Evolutionary conservation across 129 eudicot species (phyloP).

Genomic region (Arctium lappa): DNA sequence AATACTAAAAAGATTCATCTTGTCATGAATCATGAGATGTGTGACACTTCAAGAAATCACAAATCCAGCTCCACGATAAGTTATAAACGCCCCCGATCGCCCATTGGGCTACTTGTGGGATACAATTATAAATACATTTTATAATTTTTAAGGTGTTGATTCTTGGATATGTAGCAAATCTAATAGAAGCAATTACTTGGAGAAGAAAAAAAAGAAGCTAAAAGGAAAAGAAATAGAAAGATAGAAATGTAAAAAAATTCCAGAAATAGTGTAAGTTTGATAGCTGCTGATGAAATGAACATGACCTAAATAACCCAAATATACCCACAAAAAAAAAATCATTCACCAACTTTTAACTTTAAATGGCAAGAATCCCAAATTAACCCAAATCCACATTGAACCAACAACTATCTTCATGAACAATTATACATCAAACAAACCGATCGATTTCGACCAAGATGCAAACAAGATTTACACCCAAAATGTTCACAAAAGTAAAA

Average conservation of each 20-base stretch:
- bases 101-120: neutral
- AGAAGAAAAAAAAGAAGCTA: neutral
- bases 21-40: neutral
- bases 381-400: neutral
- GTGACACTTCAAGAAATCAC: neutral
- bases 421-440: neutral
- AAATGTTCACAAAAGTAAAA: neutral
- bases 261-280: neutral
- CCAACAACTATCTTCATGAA: neutral
- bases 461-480: neutral
- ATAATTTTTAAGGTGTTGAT: neutral
- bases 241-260: neutral
- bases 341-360: neutral
- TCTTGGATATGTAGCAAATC: neutral
- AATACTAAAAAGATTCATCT: neutral
- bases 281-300: neutral
- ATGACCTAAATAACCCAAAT: neutral
- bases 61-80: neutral
- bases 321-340: neutral
- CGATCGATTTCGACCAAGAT: neutral
- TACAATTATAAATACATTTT: neutral
- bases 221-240: neutral
- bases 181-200: neutral
- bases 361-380: neutral
- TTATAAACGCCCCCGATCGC: too few relatives aligned